Base-by-base conservation (phyloP, 768 basidiomycete species). In the Mrakia hoshinonis region DNA sequence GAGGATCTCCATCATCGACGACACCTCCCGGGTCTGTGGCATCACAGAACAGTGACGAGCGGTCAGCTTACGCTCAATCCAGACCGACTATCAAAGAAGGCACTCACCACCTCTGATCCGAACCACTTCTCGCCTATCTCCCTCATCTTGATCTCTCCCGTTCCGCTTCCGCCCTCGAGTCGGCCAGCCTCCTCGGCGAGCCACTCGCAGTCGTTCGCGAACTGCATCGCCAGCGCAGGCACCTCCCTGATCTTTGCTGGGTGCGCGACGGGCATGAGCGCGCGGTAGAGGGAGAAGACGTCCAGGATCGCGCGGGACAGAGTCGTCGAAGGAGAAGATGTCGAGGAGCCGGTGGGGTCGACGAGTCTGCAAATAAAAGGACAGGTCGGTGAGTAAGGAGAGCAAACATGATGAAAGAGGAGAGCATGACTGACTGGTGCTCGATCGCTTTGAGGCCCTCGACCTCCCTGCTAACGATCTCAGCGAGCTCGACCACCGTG, bases 191-290 rank as follows among this genome's bases (percentile, higher is more conserved):
- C 73, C 2, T 54, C 47, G 0, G 80, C 76, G 34, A 94, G 82
- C 77, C 88, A 90, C 26, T 84, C 75, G 74, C 87, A 91, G 73
- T 94, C 89, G 77, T 96, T 96, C 22, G 90, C 87, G 77, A 89
- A 89, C 62, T 85, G 85, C 84, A 95, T 87, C 0, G 84, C 82
- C 34, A 82, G 79, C 24, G 85, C 85, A 12, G 87, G 81, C 0
- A 83, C 81, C 47, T 82, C 78, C 29, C 77, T 77, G 38, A 89
- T 78, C 55, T 82, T 80, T 47, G 81, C 75, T 0, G 81, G 78
- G 72, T 85, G 86, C 43, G 83, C 82, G 47, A 89, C 83, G 15
- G 91, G 91, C 77, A 89, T 86, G 31, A 96, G 78, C 1, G 90
- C 90, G 54, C 89, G 84, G 79, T 87, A 89, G 11, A 96, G 81